phyloP scores from a whole-genome alignment of 192 early-diverging fungal species.

The Coemansia sp. region DNA sequence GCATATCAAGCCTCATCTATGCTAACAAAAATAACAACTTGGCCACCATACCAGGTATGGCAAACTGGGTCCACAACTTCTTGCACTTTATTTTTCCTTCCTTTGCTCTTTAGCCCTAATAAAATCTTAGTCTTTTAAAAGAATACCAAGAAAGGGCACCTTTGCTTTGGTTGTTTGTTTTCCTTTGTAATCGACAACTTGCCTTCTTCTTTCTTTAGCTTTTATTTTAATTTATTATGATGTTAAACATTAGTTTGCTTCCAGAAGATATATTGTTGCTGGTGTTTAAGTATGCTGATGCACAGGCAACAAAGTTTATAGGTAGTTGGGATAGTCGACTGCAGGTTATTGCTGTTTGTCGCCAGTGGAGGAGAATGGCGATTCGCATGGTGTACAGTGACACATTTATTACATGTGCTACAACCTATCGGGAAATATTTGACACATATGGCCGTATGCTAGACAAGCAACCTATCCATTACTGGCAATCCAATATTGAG shows the following conservation, averaged over 20 bases:
- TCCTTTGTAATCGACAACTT: no score
- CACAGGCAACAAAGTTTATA: not conserved
- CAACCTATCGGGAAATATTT: not conserved
- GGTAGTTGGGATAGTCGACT: not conserved
- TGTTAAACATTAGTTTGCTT: not conserved
- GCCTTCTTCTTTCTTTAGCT: not conserved
- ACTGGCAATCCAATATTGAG: not conserved
- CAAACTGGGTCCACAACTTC: constrained; percentile 41
- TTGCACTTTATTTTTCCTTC: constrained; percentile 12
- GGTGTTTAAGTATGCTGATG: not conserved
- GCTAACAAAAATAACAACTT: no score
- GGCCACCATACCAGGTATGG: constrained; percentile 12
- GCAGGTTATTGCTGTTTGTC: not conserved
- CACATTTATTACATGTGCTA: not conserved
- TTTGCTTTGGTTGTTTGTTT: not conserved
- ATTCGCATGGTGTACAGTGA: not conserved
- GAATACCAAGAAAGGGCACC: not conserved
- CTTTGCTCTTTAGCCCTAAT: not conserved
- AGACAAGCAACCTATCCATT: not conserved
- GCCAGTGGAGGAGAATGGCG: not conserved
- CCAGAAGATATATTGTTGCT: not conserved
- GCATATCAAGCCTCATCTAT: no score
- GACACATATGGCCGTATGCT: not conserved
- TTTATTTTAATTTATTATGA: not conserved
- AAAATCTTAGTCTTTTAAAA: not conserved